Evolutionary conservation across 352 stramenopile genomes (phyloP).

Genomic region (Globisporangium sylvaticum): DNA sequence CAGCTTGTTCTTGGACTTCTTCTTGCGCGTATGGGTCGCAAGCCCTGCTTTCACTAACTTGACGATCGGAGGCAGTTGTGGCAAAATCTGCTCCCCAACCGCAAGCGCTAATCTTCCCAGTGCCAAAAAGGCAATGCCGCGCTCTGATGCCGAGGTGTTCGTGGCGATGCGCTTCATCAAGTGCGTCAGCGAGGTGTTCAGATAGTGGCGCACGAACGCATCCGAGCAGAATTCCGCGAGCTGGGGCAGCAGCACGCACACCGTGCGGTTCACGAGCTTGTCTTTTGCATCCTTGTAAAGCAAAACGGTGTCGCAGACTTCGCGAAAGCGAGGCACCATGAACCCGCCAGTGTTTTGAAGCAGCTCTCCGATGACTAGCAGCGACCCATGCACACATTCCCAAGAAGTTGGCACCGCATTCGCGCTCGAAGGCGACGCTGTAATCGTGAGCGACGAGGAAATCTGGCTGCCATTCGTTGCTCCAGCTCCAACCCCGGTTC

Average conservation of each 20-base stretch:
- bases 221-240: constrained; percentile 91
- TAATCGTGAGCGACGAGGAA: constrained; percentile 9
- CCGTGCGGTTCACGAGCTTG: constrained; percentile 74
- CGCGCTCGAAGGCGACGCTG: constrained; percentile 5
- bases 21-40: constrained; percentile 37
- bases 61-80: constrained; percentile 76
- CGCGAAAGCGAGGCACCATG: constrained; percentile 95
- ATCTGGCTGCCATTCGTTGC: constrained; percentile 22
- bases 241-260: constrained; percentile 90
- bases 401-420: constrained; percentile 36
- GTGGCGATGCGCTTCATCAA: constrained; percentile 79
- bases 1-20: constrained; percentile 65
- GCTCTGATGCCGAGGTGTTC: constrained; percentile 53
- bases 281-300: constrained; percentile 90
- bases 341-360: constrained; percentile 94
- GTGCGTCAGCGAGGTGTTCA: constrained; percentile 78
- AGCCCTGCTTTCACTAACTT: constrained; percentile 74
- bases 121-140: constrained; percentile 87
- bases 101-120: constrained; percentile 92
- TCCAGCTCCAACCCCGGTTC: constrained; percentile 14
- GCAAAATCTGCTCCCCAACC: constrained; percentile 85
- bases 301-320: constrained; percentile 93
- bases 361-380: constrained; percentile 94
- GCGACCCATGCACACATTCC: constrained; percentile 91
- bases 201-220: constrained; percentile 92